Conservation (phyloP, 257 asterid genomes). For the Lithospermum erythrorhizon region DNA sequence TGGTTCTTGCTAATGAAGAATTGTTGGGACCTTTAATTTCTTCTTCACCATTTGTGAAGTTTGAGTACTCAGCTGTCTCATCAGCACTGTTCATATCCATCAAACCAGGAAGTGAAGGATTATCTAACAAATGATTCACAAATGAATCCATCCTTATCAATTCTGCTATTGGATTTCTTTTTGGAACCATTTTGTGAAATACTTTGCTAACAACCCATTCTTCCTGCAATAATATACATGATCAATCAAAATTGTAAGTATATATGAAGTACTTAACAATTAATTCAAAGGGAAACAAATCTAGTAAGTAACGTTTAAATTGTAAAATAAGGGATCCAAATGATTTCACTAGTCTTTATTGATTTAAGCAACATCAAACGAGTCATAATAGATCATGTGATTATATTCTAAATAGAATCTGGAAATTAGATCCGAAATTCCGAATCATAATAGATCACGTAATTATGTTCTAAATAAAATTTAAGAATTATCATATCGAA, state of each 20-base stretch:
- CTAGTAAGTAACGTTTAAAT: no score
- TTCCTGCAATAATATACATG: slow-evolving; percentile 1
- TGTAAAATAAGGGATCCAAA: no score
- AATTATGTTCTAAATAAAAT: no score
- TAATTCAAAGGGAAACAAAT: no score
- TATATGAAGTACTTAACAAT: no score
- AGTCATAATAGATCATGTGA: not conserved
- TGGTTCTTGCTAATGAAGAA: no score
- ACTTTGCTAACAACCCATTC: slow-evolving; percentile 4
- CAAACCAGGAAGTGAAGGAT: not conserved
- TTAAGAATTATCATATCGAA: no score
- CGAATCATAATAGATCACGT: no score
- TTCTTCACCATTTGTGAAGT: slow-evolving; percentile 3
- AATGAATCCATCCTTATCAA: not conserved
- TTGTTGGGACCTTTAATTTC: not conserved
- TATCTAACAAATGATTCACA: slow-evolving; percentile 2
- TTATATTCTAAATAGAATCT: not conserved
- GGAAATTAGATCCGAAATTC: not conserved
- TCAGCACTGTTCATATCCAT: not conserved
- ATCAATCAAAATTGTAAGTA: no score
- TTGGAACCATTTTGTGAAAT: not conserved
- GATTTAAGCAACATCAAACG: not conserved
- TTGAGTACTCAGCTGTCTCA: not conserved
- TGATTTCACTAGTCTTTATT: no score
- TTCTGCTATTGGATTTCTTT: not conserved